Percentiles rank a stretch among this genome's conserved stretches.
phyloP scores from a whole-genome alignment of 1,284 basidiomycete species.

The Xerocomus cyaneibrunnescens region DNA sequence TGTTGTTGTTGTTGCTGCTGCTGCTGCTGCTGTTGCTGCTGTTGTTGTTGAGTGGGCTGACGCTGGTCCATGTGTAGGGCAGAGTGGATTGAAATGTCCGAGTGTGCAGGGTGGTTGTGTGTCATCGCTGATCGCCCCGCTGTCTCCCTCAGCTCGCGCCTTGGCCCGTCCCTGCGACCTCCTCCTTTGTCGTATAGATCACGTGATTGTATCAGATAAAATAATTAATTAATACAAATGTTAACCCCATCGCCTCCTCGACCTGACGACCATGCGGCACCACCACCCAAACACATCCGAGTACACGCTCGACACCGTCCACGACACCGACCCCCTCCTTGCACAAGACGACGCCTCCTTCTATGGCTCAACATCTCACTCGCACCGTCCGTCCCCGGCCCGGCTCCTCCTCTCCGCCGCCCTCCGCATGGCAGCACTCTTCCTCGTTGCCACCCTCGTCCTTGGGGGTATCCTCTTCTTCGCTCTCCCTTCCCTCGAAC shows the following conservation, averaged over 20 bases:
- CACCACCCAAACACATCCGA: slow-evolving; percentile 50
- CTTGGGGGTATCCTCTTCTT: slow-evolving; percentile 77
- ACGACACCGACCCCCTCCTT: slow-evolving; percentile 27
- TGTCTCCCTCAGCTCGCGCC: slow-evolving; percentile 9
- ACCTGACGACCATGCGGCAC: slow-evolving; percentile 14
- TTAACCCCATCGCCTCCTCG: not conserved
- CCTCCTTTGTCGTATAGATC: slow-evolving; percentile 30
- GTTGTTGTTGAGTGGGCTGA: slow-evolving; percentile 40
- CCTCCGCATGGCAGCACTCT: slow-evolving; percentile 79
- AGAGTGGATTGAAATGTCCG: slow-evolving; percentile 54
- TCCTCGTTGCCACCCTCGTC: slow-evolving; percentile 64
- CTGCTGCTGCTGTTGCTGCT: slow-evolving; percentile 39
- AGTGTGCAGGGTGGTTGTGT: slow-evolving; percentile 47
- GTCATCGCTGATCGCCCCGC: slow-evolving; percentile 38
- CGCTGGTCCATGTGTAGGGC: slow-evolving; percentile 64
- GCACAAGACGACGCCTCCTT: slow-evolving; percentile 38
- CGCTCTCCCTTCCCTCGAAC: slow-evolving; percentile 75
- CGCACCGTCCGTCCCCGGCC: slow-evolving; percentile 41
- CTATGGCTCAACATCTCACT: slow-evolving; percentile 30
- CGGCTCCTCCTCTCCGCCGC: slow-evolving; percentile 74
- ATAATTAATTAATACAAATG: not conserved
- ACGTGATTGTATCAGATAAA: slow-evolving; percentile 19
- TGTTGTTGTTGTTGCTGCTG: slow-evolving; percentile 41
- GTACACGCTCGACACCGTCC: slow-evolving; percentile 57
- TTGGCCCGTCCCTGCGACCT: not conserved